Evolutionary conservation across 768 basidiomycete species (phyloP), one percentile per base, ranked within the genome.

Genomic region (Tylopilus vinaceipallidus): DNA sequence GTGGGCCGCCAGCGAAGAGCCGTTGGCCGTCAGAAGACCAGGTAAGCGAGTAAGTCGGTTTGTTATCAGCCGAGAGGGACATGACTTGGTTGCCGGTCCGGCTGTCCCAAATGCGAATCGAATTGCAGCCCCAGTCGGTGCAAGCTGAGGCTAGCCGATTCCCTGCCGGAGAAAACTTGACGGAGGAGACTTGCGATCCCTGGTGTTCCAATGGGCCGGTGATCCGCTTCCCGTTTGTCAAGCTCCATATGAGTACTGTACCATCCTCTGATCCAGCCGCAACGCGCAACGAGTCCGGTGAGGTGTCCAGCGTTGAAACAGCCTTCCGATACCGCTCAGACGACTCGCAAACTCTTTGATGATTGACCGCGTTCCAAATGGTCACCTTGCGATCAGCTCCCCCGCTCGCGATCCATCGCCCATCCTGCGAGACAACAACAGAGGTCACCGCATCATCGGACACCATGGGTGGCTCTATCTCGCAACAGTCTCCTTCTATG

Each of bases 1-100:
- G 35, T 4, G 49, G 40, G 1, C 50, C 50, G 1, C 49, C 56
- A 17, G 53, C 49, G 29, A 57, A 57, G 17, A 55, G 47, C 6
- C 32, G 46, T 17, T 10, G 49, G 8, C 47, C 43, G 12, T 49
- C 53, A 19, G 6, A 5, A 13, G 46, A 46, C 53, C 56, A 54
- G 11, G 45, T 36, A 6, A 57, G 43, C 1, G 46, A 51, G 39
- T 35, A 38, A 2, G 46, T 45, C 10, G 49, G 46, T 24, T 27
- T 23, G 1, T 14, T 17, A 13, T 50, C 38, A n/a, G 42, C 16
- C 20, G 52, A 32, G 22, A 56, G 23, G 12, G 16, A 54, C 37
- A 34, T 37, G 13, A 56, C 26, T 38, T 40, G 49, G 8, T 44
- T 20, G n/a, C 55, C 48, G 11, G 52, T 54, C 12, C 32, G 23